Conservation (phyloP, 148 eudicot genomes). For the Rhododendron kiyosumense region DNA sequence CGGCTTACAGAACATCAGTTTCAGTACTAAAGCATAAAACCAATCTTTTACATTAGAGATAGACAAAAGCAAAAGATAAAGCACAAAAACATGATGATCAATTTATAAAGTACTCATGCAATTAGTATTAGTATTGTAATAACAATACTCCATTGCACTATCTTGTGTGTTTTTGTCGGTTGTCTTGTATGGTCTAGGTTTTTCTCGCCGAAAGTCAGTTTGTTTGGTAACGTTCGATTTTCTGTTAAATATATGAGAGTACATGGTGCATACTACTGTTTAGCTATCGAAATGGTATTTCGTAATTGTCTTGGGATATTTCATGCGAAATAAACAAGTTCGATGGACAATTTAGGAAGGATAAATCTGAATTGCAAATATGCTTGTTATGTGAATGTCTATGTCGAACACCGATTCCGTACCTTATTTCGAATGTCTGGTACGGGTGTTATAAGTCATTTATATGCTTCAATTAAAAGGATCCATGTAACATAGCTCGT, state of each 20-base stretch:
- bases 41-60: not conserved
- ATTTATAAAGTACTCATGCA: not conserved
- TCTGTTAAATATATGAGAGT: too few species aligned
- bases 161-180: not conserved
- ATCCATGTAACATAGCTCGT: not conserved
- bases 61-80: constrained; percentile 7
- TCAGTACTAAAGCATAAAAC: not conserved
- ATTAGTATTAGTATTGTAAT: too few species aligned
- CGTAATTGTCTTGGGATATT: too few species aligned
- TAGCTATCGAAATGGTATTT: too few species aligned
- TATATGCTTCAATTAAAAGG: too few species aligned
- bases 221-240: too few species aligned
- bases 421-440: too few species aligned
- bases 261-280: too few species aligned
- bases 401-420: not conserved
- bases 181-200: not conserved
- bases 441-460: too few species aligned
- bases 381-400: not conserved
- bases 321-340: not conserved
- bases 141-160: not conserved
- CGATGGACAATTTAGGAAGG: not conserved
- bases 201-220: too few species aligned
- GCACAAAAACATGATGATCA: not conserved
- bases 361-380: not conserved
- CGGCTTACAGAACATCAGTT: not conserved